Evolutionary conservation across 164 flowering plant species (phyloP), one percentile per base, ranked within the genome.

Genomic region (Stephania cephalantha): DNA sequence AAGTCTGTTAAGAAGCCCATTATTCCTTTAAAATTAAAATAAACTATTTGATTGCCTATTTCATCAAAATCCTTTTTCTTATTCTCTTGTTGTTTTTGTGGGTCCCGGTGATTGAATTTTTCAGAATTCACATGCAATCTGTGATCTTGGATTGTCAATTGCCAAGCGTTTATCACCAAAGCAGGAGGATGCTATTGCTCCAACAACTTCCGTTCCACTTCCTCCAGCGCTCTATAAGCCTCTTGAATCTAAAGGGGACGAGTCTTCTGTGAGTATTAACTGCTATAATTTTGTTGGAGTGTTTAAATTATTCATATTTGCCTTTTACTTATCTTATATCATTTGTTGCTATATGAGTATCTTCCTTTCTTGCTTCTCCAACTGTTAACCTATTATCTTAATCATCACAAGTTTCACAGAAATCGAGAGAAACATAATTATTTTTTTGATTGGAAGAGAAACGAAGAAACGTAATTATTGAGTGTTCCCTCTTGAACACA

Each of bases 41-140:
- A 35, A 13, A 29, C 46, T 79, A 50, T 48, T 74, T 50, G 13
- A 25, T 9, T 45, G 42, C 20, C 18, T 63, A 69, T 8, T 52
- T 61, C 5, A 17, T 35, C 35, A 20, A 58, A 72, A 67, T 20
- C 46, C 11, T 17, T 61, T 61, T 9, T 46, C 30, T 12, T 46
- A 46, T 30, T 1, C 0, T 30, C 22, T 46, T 44, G 30, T 15
- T 30, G 15, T 15, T 45, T 66, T 17, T n/a, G 6, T 25, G 55
- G 65, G 55, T 66, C 73, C 25, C 71, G 69, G 7, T 69, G 29
- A 69, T 70, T 77, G 55, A 55, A 44, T 68, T 84, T 80, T 15
- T 46, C 97, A 95, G 98, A 89, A 87, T 68, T 89, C 91, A 20
- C 86, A 91, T 83, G 97, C 92, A 31, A 85, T 93, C 4, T 89